Conservation (phyloP, 805 yeast species). For the Geotrichum ghanense region DNA sequence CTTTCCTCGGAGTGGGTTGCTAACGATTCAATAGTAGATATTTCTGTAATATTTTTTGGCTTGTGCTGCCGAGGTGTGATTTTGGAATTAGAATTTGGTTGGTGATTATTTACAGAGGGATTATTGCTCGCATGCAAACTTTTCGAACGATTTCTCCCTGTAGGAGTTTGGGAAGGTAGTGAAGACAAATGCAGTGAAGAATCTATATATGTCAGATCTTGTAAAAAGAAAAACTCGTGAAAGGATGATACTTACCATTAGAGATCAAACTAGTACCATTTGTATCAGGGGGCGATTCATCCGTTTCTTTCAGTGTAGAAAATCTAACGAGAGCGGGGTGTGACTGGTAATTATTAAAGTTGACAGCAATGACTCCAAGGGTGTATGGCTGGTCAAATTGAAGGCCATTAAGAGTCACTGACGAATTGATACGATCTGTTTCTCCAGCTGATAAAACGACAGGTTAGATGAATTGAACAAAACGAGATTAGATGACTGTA, state of each 20-base stretch:
- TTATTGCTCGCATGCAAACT: background rate
- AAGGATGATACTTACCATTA: background rate
- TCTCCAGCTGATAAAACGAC: slow-evolving; percentile 16
- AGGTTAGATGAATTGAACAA: background rate
- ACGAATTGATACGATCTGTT: slow-evolving; percentile 24
- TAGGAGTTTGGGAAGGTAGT: background rate
- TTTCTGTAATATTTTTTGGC: slow-evolving; percentile 8
- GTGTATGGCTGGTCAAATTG: slow-evolving; percentile 24
- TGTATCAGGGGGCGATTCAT: slow-evolving; percentile 16
- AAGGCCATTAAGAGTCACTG: slow-evolving; percentile 23
- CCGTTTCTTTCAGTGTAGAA: slow-evolving; percentile 18
- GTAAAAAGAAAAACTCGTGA: background rate
- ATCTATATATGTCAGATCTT: background rate
- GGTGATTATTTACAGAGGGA: background rate
- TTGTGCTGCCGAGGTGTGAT: slow-evolving; percentile 5
- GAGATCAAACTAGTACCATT: background rate
- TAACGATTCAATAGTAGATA: background rate
- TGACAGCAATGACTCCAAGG: slow-evolving; percentile 24
- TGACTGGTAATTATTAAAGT: slow-evolving; percentile 19
- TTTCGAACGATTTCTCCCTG: background rate
- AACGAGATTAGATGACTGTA: background rate
- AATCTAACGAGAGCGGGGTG: slow-evolving; percentile 17
- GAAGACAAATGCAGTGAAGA: background rate
- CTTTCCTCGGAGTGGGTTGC: slow-evolving; percentile 10
- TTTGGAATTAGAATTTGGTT: background rate